Evolutionary conservation across 805 yeast species (phyloP).

Genomic region (Candida taoyuanica): DNA sequence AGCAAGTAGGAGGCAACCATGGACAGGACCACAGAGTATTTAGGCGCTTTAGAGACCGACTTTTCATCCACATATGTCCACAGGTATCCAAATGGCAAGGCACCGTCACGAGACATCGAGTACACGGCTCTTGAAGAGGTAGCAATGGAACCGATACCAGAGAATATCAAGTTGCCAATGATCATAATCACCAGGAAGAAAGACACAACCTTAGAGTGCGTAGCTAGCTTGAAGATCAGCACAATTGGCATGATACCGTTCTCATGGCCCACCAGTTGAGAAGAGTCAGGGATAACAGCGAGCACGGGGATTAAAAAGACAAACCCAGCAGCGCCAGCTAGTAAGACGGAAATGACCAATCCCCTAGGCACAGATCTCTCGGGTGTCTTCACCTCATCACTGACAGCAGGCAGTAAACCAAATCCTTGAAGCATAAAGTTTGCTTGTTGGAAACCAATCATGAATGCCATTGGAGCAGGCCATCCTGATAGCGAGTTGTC

Average conservation of each 20-base stretch:
- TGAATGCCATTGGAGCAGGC: conserved; percentile 64
- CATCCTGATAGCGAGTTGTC: conserved; percentile 75
- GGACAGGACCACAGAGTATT: conserved; percentile 61
- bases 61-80: conserved; percentile 64
- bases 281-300: conserved; percentile 65
- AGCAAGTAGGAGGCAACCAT: conserved; percentile 56
- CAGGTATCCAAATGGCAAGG: conserved; percentile 56
- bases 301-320: conserved; percentile 69
- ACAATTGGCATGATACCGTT: conserved; percentile 77
- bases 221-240: conserved; percentile 64
- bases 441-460: conserved; percentile 75
- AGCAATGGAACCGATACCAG: conserved; percentile 74
- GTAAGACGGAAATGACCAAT: conserved; percentile 56
- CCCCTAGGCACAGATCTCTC: conserved; percentile 75
- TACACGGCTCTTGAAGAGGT: conserved; percentile 81
- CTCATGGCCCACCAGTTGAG: conserved; percentile 48
- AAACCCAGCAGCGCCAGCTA: conserved; percentile 65
- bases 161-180: conserved; percentile 66
- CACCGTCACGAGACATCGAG: conserved; percentile 81
- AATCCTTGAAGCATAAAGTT: conserved; percentile 79
- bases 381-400: conserved; percentile 76
- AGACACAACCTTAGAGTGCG: conserved; percentile 64
- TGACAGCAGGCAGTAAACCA: conserved; percentile 75
- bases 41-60: conserved; percentile 57
- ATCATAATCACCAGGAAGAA: conserved; percentile 62